A percentile compares a stretch with the other conserved stretches of the same genome.
These are phyloP conservation scores for Populus tremula DNA, from an alignment of 345 rosid species.

Conservation along the genomic window DNA sequence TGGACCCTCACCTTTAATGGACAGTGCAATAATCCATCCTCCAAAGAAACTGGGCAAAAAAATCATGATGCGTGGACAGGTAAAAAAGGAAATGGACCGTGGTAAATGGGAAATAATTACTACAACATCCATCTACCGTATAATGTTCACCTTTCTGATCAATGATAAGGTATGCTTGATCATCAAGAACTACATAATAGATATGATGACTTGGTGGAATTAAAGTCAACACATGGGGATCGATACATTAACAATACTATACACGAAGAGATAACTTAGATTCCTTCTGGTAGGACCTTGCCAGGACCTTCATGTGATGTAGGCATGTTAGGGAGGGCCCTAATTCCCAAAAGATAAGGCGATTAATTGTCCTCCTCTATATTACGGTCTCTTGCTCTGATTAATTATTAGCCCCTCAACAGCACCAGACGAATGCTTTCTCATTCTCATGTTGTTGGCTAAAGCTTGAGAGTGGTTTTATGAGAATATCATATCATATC, in stretches of 20 bases:
- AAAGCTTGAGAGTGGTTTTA: not conserved
- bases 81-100: not conserved
- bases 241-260: constrained; percentile 5
- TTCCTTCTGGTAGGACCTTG: constrained; percentile 27
- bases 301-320: constrained; percentile 26
- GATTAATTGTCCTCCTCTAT: not conserved
- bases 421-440: not conserved
- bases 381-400: not conserved
- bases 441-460: constrained; percentile 1
- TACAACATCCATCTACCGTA: not conserved
- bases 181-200: not conserved
- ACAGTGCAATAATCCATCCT: not conserved
- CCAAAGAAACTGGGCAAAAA: constrained; percentile 18
- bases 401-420: not conserved
- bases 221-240: constrained; percentile 24
- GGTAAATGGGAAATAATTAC: not conserved
- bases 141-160: not conserved
- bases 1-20: constrained; percentile 7
- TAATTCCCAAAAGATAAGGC: not conserved
- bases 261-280: constrained; percentile 22
- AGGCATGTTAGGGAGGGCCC: constrained; percentile 12
- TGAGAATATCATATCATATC: not conserved
- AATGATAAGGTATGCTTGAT: constrained; percentile 18
- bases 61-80: not conserved
- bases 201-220: not conserved